Evolutionary conservation across 164 flowering plant species (phyloP), one percentile per base, ranked within the genome.

Genomic region (Paratinospora sagittata): DNA sequence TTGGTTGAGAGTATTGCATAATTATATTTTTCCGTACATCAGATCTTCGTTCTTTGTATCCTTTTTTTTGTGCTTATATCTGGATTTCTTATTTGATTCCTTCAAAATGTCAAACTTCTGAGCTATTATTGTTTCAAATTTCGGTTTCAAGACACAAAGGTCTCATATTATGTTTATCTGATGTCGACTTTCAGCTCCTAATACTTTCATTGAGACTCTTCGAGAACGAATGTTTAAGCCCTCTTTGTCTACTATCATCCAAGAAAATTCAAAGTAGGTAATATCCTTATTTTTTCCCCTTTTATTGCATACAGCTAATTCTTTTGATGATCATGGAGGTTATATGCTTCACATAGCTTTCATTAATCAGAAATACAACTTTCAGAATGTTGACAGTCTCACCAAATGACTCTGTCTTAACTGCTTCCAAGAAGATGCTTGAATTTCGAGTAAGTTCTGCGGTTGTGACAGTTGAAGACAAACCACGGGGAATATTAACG

Each of bases 261-360:
- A 90, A 24, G 99, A 91, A 80, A 91, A 93, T 88, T 78, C 96
- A 90, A 96, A 91, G 99, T 96, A 93, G 95, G 97, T 91, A 90
- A 92, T 89, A 87, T 76, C 81, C 85, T 79, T 63, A 60, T 77
- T 71, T 78, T 9, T 30, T 76, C 4, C 52, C 47, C 24, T 26
- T 11, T 70, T 39, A 34, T 55, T 67, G 36, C 67, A 16, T 63
- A 3, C 24, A 21, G 55, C 17, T 24, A 27, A 19, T 64, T 58
- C 19, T 21, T 73, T 63, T 63, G 10, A 47, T 16, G 4, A 21
- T 62, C 57, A 37, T n/a, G 19, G 63, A 55, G 24, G 63, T 49
- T 16, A 14, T 21, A 8, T 14, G 43, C 65, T 57, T 70, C 30
- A 33, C 33, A 26, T 69, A n/a, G 19, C 41, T 69, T 68, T 65